Evolutionary conservation across 2,329 filamentous ascomycete genomes (phyloP), one percentile per base, ranked within the genome.

Genomic region (Trichoderma brevicompactum): DNA sequence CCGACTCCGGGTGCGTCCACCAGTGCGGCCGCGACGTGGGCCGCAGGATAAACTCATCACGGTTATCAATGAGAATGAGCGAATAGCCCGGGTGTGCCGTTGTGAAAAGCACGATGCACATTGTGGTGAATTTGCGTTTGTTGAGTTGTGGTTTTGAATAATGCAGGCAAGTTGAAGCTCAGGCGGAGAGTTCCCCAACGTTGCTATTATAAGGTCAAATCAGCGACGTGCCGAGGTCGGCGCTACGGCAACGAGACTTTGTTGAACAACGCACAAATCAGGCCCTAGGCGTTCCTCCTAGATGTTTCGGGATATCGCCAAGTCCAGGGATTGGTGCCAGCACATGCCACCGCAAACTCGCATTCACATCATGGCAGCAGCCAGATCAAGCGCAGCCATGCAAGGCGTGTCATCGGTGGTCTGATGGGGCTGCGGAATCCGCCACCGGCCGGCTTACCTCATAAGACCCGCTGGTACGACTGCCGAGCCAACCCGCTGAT

Each of bases 71-170:
- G 67, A 92, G 79, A 71, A 94, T 90, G 67, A 94, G 82, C 32
- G 89, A 84, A 77, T 94, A 94, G 69, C 85, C 81, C 9, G 91
- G 91, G 74, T 94, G 91, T 52, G 89, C 84, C 17, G 90, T 94
- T 32, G 90, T 92, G 66, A 92, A 80, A 52, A 94, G 81, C 55
- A 87, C 88, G 78, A 94, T 93, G 75, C 91, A 94, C 91, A 94
- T 94, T 32, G 19, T 68, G 67, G 9, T 15, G 53, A 49, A 3
- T 55, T 48, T 23, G 40, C 7, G 40, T 12, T 4, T 19, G 40
- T 44, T 44, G 40, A 13, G 56, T 17, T 50, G 56, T 41, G 36
- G 19, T 12, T 12, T 46, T 32, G 56, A 49, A 17, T 38, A 15
- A 17, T 49, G 10, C 8, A 28, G 36, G 36, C n/a, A n/a, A 34